Evolutionary conservation across 208 protist genomes (phyloP).

Genomic region (Strigomonas culicis): DNA sequence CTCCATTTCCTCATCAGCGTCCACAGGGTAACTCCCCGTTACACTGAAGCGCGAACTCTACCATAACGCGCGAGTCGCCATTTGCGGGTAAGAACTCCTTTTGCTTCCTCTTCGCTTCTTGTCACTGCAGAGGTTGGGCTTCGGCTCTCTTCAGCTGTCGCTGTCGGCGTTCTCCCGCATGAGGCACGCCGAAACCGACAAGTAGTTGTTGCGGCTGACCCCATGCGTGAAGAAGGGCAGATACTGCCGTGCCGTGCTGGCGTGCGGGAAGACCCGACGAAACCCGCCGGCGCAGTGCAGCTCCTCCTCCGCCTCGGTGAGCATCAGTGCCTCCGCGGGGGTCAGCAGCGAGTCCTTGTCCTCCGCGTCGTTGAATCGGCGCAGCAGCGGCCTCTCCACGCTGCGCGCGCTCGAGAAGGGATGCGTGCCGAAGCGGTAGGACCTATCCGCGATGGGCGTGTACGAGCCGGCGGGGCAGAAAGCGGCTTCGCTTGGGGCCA

Average conservation of each 20-base stretch:
- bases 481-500: constrained; percentile 6
- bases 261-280: constrained; percentile 65
- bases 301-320: constrained; percentile 84
- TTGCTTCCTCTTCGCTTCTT: too few species aligned
- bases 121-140: too few species aligned
- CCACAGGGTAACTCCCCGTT: too few species aligned
- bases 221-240: constrained; percentile 76
- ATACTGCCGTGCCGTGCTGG: constrained; percentile 56
- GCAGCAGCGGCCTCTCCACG: constrained; percentile 39
- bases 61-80: too few species aligned
- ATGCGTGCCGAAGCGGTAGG: constrained; percentile 73
- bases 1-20: too few species aligned
- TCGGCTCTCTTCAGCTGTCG: too few species aligned
- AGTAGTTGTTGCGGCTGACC: constrained; percentile 79
- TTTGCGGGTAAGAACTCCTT: too few species aligned
- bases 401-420: constrained; percentile 38
- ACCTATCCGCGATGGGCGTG: constrained; percentile 25
- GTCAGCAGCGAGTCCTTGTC: constrained; percentile 70
- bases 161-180: constrained; percentile 25
- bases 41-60: too few species aligned
- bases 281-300: constrained; percentile 76
- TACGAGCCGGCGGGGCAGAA: constrained; percentile 30
- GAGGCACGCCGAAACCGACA: constrained; percentile 58
- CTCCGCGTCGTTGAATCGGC: constrained; percentile 50
- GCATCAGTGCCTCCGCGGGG: constrained; percentile 49